Base-by-base conservation (phyloP, 1,139 yeast species). In the Taphrina deformans region DNA sequence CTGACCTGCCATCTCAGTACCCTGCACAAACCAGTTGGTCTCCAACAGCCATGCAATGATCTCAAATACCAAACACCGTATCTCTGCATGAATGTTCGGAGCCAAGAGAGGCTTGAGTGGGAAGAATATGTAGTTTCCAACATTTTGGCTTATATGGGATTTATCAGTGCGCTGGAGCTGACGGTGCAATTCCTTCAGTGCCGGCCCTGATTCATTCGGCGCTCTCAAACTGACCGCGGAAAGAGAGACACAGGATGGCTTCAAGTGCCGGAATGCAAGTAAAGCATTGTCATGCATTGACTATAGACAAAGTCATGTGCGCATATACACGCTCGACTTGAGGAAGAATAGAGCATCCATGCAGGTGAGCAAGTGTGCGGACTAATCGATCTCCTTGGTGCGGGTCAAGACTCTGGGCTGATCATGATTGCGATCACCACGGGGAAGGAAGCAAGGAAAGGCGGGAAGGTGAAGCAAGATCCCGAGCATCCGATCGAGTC, bases 91-190 rank as follows among this genome's bases (percentile, higher is more conserved):
- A 3, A 33, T 31, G 26, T 40, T 33, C 10, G 63, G 38, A 9
- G 26, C 50, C 26, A 59, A 33, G 12, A 59, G 51, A 4, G 63
- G 63, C 31, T 59, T 59, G 26, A 59, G 3, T 2, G 63, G 63
- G 23, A 59, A 48, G 50, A 59, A 59, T 10, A 59, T 35, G 41
- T 59, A 59, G 41, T 59, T 59, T 10, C 46, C 63, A 14, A 59
- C n/a, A 26, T 44, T 59, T 50, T 59, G 56, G 10, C 48, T 31
- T 18, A 59, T 45, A 14, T n/a, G 23, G 16, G 33, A 9, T 18
- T 14, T 50, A 12, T 27, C 46, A 16, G 40, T 48, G 38, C 23
- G 18, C 16, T 4, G 21, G 31, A 52, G 14, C 9, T 55, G 51
- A 2, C 16, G 23, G 1, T 26, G 18, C 40, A 59, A n/a, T 21